phyloP scores from a whole-genome alignment of 169 alveolate species.

The Cryptosporidium viatorum region DNA sequence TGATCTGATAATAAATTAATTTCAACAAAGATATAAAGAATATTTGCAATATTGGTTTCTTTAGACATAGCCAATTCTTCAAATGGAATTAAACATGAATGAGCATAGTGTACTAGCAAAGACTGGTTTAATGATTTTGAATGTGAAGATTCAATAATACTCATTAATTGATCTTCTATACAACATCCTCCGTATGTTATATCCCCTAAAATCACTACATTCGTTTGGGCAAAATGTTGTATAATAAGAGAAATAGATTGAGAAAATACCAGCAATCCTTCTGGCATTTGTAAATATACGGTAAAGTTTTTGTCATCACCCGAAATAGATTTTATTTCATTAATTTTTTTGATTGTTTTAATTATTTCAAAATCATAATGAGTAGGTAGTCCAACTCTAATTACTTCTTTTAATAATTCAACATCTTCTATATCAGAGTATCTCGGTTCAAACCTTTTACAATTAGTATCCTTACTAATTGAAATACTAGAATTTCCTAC shows the following conservation, averaged over 20 bases:
- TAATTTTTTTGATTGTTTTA: constrained; percentile 90
- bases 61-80: constrained; percentile 76
- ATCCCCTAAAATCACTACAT: constrained; percentile 90
- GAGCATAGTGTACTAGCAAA: constrained; percentile 98
- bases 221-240: constrained; percentile 83
- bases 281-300: constrained; percentile 97
- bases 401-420: constrained; percentile 81
- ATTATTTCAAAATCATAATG: constrained; percentile 96
- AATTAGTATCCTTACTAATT: background rate
- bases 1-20: constrained; percentile 91
- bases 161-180: constrained; percentile 92
- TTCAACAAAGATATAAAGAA: constrained; percentile 96
- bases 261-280: constrained; percentile 92
- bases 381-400: constrained; percentile 90
- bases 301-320: constrained; percentile 75
- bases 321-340: constrained; percentile 80
- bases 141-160: background rate
- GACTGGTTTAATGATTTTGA: constrained; percentile 88
- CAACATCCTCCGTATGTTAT: constrained; percentile 99
- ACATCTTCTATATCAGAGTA: constrained; percentile 31
- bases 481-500: background rate
- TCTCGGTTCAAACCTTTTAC: background rate
- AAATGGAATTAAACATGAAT: constrained; percentile 97
- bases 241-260: constrained; percentile 91
- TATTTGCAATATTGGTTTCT: constrained; percentile 79